Evolutionary conservation across 805 yeast genomes (phyloP).

Genomic region (Metschnikowia vanudenii): DNA sequence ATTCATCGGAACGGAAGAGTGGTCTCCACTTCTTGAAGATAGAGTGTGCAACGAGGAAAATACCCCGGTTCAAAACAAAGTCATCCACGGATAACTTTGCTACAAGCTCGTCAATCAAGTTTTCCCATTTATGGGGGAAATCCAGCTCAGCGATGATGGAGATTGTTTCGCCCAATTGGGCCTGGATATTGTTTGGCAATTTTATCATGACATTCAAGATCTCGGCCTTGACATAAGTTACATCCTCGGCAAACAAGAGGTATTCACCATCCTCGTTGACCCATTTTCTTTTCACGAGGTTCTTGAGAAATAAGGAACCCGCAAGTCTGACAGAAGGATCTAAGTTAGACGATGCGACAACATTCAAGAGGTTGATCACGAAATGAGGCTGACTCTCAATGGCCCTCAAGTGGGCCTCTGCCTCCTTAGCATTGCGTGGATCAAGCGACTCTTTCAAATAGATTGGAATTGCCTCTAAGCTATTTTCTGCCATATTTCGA

Average conservation of each 20-base stretch:
- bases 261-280: constrained; percentile 86
- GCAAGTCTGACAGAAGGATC: constrained; percentile 69
- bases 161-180: constrained; percentile 94
- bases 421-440: constrained; percentile 61
- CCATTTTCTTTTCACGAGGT: constrained; percentile 82
- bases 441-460: constrained; percentile 62
- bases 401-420: constrained; percentile 62
- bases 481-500: constrained; percentile 30
- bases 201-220: constrained; percentile 84
- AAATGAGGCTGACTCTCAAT: constrained; percentile 73
- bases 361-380: constrained; percentile 68
- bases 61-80: constrained; percentile 76
- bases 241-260: constrained; percentile 58
- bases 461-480: constrained; percentile 50
- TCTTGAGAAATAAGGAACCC: constrained; percentile 87
- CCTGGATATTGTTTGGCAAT: constrained; percentile 74
- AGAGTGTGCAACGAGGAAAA: constrained; percentile 88
- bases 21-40: constrained; percentile 98
- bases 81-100: constrained; percentile 62
- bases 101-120: constrained; percentile 71
- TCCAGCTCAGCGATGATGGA: constrained; percentile 93
- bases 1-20: constrained; percentile 82
- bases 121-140: constrained; percentile 88
- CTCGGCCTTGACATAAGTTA: constrained; percentile 65
- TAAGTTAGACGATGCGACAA: constrained; percentile 63